phyloP scores from a whole-genome alignment of 2,329 filamentous ascomycete species.

The Talaromyces sp. region DNA sequence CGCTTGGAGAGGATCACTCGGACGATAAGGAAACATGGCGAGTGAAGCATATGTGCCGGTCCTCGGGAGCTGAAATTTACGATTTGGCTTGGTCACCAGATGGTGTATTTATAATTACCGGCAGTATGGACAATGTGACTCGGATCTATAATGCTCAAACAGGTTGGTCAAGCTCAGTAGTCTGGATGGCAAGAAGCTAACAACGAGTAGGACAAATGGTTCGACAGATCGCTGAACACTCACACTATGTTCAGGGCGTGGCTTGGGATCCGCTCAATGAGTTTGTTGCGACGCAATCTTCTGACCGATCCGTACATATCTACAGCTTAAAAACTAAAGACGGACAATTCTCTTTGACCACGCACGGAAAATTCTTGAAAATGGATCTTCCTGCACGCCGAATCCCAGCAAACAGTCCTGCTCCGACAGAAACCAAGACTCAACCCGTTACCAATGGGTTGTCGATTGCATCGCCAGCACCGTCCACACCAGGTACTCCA shows the following conservation, averaged over 20 bases:
- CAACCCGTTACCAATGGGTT: constrained; percentile 34
- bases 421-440: constrained; percentile 65
- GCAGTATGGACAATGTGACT: constrained; percentile 98
- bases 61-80: constrained; percentile 93
- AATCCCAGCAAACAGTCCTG: constrained; percentile 88
- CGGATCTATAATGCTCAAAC: constrained; percentile 93
- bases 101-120: constrained; percentile 91
- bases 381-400: constrained; percentile 90
- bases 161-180: constrained; percentile 53
- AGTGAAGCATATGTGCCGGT: constrained; percentile 96
- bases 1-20: constrained; percentile 76
- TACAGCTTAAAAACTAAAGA: constrained; percentile 96
- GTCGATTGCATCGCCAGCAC: constrained; percentile 71
- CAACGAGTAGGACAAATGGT: constrained; percentile 59
- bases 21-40: constrained; percentile 98
- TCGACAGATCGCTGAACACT: constrained; percentile 93
- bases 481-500: constrained; percentile 90
- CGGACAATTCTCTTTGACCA: constrained; percentile 80
- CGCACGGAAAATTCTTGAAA: constrained; percentile 77
- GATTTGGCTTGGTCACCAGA: constrained; percentile 99
- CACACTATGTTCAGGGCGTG: constrained; percentile 96
- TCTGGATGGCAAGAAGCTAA: constrained; percentile 18
- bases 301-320: constrained; percentile 95
- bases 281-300: constrained; percentile 96
- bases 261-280: constrained; percentile 98